Percentiles rank a stretch among this genome's conserved stretches.
Evolutionary conservation across 2,329 filamentous ascomycete genomes (phyloP).

Genomic region (Verticillium dahliae): DNA sequence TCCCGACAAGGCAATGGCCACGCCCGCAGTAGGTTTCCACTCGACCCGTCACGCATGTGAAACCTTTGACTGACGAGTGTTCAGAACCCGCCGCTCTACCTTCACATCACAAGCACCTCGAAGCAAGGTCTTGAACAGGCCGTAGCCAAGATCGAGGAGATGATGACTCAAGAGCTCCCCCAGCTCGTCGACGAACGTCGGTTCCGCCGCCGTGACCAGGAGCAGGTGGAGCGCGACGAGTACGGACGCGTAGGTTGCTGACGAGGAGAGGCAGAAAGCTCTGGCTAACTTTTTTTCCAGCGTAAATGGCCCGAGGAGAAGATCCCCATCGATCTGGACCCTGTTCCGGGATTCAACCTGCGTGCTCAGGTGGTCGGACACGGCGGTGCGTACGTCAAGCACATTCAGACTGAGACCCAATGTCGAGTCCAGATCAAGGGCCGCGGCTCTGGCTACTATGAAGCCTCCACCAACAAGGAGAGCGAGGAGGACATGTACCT

Average conservation of each 20-base stretch:
- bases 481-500: slow-evolving; percentile 96
- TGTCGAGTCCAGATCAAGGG: slow-evolving; percentile 99
- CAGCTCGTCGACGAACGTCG: slow-evolving; percentile 92
- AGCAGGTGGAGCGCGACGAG: slow-evolving; percentile 81
- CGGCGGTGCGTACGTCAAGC: slow-evolving; percentile 92
- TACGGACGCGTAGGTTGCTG: slow-evolving; percentile 70
- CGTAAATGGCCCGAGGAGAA: slow-evolving; percentile 99
- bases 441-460: slow-evolving; percentile 88
- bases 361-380: slow-evolving; percentile 94
- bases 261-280: neutral
- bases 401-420: slow-evolving; percentile 91
- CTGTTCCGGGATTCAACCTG: slow-evolving; percentile 89
- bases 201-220: slow-evolving; percentile 76
- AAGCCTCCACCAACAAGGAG: slow-evolving; percentile 79
- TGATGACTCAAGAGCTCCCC: slow-evolving; percentile 93
- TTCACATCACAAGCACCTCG: slow-evolving; percentile 88
- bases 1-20: slow-evolving; percentile 96
- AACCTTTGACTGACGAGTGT: slow-evolving; percentile 1
- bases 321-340: slow-evolving; percentile 85
- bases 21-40: slow-evolving; percentile 64
- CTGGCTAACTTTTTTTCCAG: slow-evolving; percentile 35
- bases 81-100: slow-evolving; percentile 86
- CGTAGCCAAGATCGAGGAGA: slow-evolving; percentile 80
- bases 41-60: neutral
- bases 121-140: slow-evolving; percentile 90